Evolutionary conservation across 2,329 filamentous ascomycete genomes (phyloP), one percentile per base, ranked within the genome.

Genomic region (Elsinoe ampelina): DNA sequence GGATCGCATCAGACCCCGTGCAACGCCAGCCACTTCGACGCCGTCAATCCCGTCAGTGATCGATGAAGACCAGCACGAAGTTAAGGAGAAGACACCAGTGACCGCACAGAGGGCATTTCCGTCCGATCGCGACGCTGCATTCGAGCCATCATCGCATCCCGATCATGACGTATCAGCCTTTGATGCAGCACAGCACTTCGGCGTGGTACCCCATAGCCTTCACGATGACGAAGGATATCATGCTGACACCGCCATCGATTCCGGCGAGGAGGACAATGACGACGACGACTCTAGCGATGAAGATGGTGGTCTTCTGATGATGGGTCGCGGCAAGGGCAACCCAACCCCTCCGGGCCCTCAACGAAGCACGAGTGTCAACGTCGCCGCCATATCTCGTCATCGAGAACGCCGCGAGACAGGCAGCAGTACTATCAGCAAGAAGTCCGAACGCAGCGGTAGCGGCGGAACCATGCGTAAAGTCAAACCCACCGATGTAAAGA

Each of bases 401-500:
- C 62, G 62, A 35, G 60, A 64, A 54, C 57, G 66, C 52, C 61
- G 67, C 35, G 65, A 64, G 10, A 68, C 68, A 5, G 66, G 65
- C 8, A 56, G 63, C 26, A 68, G 63, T 34, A 63, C 57, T 43
- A 59, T 61, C 63, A 71, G 61, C 60, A 73, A 63, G 63, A 74
- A 69, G 71, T 66, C 72, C 36, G 70, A 68, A 10, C 69, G 75
- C 35, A 77, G 74, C 61, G 75, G 74, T 20, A 77, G 75, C 63
- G 75, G 73, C 60, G 74, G 75, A 32, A 77, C 75, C 6, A 73
- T 77, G 62, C 77, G 77, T 64, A 77, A 77, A 62, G 67, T 76
- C 17, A 35, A 26, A 10, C 26, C 19, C 10, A 20, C n/a, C 7
- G 26, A 45, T 7, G 54, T 36, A 7, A 36, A 48, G 19, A 56